Evolutionary conservation across 257 asterid species (phyloP), one percentile per base, ranked within the genome.

Genomic region (Lycium barbarum): DNA sequence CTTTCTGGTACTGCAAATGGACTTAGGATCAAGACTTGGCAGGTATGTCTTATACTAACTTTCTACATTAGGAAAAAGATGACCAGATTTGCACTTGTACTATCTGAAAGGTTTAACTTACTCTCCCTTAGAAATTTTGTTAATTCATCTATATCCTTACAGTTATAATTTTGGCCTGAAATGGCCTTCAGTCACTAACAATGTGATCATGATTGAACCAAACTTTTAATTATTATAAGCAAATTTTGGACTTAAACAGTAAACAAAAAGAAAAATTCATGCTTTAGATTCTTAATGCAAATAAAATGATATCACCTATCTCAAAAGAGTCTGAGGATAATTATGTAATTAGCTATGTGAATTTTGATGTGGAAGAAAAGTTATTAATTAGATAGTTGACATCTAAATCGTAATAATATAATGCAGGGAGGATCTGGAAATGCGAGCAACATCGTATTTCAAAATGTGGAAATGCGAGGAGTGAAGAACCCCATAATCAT

Each of bases 21-120:
- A 53, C 92, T 94, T 67, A 88, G 99, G 87, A 95, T 95, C 91
- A 95, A 95, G 91, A 93, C 99, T 86, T 95, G 97, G 95, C 95
- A 90, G 95, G 99, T 93, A 90, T 45, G 12, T 11, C 43, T 36
- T 36, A 26, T 15, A 35, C 11, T 35, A 2, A 15, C n/a, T 33
- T 66, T 33, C 11, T 33, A 5, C 11, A 2, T 20, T 62, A 66
- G 3, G 3, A 40, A 22, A 66, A 61, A 33, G 33, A 2, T 5
- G 2, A 12, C 26, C 18, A 65, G 17, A 12, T 65, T 65, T 26
- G 2, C 8, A 15, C 49, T 67, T 3, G 3, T 67, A 36, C 13
- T 3, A 14, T 36, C 3, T 67, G n/a, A 14, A 35, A 67, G 36
- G 4, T 36, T 0, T 58, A 58, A 58, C 4, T 67, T 68, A 35